Conservation (phyloP, 257 asterid species). For the Anisodus acutangulus region DNA sequence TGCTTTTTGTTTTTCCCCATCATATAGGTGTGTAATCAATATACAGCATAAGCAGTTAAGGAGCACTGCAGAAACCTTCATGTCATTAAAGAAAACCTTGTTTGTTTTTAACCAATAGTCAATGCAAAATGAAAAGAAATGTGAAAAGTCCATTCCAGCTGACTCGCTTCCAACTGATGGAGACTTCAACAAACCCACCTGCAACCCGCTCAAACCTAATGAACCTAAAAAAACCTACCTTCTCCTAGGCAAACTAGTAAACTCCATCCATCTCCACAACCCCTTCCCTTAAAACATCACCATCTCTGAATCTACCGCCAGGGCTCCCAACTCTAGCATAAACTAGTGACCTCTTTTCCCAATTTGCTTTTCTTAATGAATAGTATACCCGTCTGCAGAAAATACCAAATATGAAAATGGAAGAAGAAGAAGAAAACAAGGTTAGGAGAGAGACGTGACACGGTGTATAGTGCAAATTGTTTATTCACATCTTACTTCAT, state of each 20-base stretch:
- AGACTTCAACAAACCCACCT: not conserved
- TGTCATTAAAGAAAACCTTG: not conserved
- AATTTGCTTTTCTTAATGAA: not conserved
- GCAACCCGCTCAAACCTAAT: not conserved
- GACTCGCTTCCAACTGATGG: not conserved
- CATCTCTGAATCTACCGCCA: not conserved
- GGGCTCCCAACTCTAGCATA: slow-evolving; percentile 8
- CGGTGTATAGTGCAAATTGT: not conserved
- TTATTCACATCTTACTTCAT: not conserved
- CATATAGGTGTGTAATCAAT: not conserved
- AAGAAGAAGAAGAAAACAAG: not conserved
- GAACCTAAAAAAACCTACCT: not conserved
- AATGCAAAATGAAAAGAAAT: not conserved
- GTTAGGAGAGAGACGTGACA: not conserved
- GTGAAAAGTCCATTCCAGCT: not conserved
- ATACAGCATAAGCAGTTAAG: not conserved
- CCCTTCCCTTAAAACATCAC: not conserved
- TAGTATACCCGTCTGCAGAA: not conserved
- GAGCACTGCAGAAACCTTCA: not conserved
- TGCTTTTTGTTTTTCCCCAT: not conserved
- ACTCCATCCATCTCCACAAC: not conserved
- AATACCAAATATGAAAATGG: not conserved
- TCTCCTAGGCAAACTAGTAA: not conserved
- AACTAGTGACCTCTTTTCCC: not conserved
- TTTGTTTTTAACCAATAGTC: not conserved